These are phyloP conservation scores for Leishmania martiniquensis DNA, from an alignment of 208 protist species.

Conservation along the genomic window DNA sequence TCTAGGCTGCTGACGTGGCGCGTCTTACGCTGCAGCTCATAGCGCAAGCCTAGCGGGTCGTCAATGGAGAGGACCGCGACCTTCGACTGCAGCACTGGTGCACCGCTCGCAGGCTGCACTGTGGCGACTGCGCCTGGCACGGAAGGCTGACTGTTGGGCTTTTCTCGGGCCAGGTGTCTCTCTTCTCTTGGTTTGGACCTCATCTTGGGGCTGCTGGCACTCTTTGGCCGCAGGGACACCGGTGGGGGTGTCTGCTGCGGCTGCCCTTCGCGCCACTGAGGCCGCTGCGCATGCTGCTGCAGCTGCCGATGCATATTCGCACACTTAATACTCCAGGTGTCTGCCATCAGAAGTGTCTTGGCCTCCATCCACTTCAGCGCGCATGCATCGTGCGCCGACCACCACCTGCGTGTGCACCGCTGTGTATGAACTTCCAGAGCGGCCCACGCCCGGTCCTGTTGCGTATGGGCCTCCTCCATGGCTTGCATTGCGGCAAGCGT, in stretches of 20 bases:
- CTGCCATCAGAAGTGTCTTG: not conserved
- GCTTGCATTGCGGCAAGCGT: slow-evolving; percentile 10
- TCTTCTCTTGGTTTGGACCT: not conserved
- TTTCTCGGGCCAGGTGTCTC: not conserved
- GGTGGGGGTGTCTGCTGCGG: not conserved
- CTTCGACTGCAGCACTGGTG: not conserved
- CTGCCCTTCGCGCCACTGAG: not conserved
- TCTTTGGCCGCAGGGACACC: not conserved
- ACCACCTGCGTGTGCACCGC: slow-evolving; percentile 8
- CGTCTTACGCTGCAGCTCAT: slow-evolving; percentile 44
- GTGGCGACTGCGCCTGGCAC: not conserved
- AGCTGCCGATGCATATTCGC: not conserved
- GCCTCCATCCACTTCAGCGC: slow-evolving; percentile 13
- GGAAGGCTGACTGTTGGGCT: not conserved
- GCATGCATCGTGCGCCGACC: slow-evolving; percentile 11
- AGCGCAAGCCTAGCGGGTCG: slow-evolving; percentile 35
- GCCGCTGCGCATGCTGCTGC: not conserved
- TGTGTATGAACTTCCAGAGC: not conserved
- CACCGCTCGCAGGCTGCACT: not conserved
- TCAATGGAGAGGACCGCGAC: slow-evolving; percentile 29
- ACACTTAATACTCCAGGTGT: not conserved
- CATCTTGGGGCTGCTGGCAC: not conserved
- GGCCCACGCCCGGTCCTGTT: not conserved
- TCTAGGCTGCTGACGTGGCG: slow-evolving; percentile 38
- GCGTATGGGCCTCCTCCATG: slow-evolving; percentile 3